Conservation (phyloP, 2,329 filamentous ascomycete genomes). For the Cladosporium sp. region DNA sequence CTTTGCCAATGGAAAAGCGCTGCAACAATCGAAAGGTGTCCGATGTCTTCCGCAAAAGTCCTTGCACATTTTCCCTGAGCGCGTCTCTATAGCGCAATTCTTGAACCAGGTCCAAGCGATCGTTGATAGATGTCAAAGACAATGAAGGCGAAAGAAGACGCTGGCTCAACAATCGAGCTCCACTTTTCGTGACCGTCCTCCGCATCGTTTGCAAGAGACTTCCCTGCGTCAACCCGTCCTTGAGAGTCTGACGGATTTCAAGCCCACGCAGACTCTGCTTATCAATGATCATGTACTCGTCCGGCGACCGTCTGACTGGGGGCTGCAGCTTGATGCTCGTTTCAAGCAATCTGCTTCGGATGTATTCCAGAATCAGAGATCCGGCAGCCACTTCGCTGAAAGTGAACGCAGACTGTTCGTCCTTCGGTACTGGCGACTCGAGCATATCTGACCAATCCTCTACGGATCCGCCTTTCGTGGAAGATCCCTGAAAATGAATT, state of each 20-base stretch:
- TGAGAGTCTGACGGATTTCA: slow-evolving; percentile 81
- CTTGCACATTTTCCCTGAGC: slow-evolving; percentile 65
- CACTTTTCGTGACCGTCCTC: slow-evolving; percentile 86
- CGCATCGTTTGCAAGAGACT: slow-evolving; percentile 87
- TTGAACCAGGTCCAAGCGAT: slow-evolving; percentile 75
- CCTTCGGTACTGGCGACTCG: slow-evolving; percentile 62
- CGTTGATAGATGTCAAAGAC: slow-evolving; percentile 72
- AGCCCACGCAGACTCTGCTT: slow-evolving; percentile 84
- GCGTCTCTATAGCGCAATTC: slow-evolving; percentile 63
- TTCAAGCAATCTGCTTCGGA: slow-evolving; percentile 72
- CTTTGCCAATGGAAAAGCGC: slow-evolving; percentile 86
- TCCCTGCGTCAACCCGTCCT: slow-evolving; percentile 72
- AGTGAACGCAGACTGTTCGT: slow-evolving; percentile 56
- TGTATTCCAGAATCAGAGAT: slow-evolving; percentile 77
- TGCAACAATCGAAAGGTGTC: slow-evolving; percentile 89
- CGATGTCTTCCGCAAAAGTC: slow-evolving; percentile 68
- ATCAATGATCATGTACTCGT: slow-evolving; percentile 85
- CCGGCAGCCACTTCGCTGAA: slow-evolving; percentile 70
- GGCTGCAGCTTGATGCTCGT: slow-evolving; percentile 77
- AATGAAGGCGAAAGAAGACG: slow-evolving; percentile 87
- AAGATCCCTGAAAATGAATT: slow-evolving; percentile 60
- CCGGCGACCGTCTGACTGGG: slow-evolving; percentile 67
- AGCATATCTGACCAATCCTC: slow-evolving; percentile 70
- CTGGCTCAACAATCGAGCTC: slow-evolving; percentile 75
- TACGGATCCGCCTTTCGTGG: slow-evolving; percentile 34